Conservation (phyloP, 208 protist species). For the Trypanosoma theileri region DNA sequence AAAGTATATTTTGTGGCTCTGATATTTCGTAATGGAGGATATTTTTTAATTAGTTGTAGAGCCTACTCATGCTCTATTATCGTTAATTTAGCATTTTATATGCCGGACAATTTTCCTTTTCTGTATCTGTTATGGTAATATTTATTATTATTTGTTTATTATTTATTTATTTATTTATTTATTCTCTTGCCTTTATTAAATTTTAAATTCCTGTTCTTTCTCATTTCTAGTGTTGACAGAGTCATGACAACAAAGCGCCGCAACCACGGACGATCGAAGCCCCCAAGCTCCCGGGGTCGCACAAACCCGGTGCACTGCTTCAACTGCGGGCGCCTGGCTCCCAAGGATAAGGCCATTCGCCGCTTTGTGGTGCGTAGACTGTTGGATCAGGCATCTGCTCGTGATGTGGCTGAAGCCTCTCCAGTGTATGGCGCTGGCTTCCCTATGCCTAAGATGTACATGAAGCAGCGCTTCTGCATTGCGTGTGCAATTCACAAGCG, state of each 20-base stretch:
- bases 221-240: constrained; percentile 12
- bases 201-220: constrained; percentile 10
- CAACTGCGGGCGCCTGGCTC: constrained; percentile 90
- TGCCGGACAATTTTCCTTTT: constrained; percentile 5
- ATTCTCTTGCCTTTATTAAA: background rate
- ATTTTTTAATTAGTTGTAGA: background rate
- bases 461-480: constrained; percentile 99
- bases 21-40: constrained; percentile 10
- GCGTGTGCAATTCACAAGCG: constrained; percentile 99
- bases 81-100: constrained; percentile 8
- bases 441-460: constrained; percentile 98
- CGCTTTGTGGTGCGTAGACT: constrained; percentile 98
- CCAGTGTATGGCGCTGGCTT: constrained; percentile 90
- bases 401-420: constrained; percentile 97
- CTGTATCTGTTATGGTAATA: constrained; percentile 3
- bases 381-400: constrained; percentile 95
- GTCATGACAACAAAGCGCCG: constrained; percentile 93
- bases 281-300: constrained; percentile 87
- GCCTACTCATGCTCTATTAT: background rate
- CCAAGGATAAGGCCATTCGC: constrained; percentile 98
- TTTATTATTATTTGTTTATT: background rate
- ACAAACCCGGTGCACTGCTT: constrained; percentile 92
- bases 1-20: constrained; percentile 3
- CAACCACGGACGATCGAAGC: constrained; percentile 92
- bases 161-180: background rate